Evolutionary conservation across 1,139 yeast species (phyloP).

Genomic region (Oligophagozyma castellii): DNA sequence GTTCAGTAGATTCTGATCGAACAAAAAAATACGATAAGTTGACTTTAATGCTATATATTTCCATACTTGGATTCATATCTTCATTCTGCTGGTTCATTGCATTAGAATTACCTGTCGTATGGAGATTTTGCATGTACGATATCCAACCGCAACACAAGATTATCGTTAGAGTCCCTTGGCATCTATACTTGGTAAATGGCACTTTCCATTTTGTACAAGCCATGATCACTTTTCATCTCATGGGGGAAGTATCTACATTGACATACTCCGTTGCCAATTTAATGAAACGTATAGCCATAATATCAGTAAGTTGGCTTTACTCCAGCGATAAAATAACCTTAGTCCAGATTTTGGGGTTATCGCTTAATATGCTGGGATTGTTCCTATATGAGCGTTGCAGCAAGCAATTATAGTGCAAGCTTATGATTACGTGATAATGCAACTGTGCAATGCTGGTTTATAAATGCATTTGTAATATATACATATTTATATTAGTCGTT

Average conservation of each 20-base stretch:
- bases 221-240: slow-evolving; percentile 74
- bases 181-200: slow-evolving; percentile 40
- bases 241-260: slow-evolving; percentile 83
- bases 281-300: slow-evolving; percentile 78
- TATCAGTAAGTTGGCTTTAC: slow-evolving; percentile 46
- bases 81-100: slow-evolving; percentile 72
- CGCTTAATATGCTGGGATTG: slow-evolving; percentile 18
- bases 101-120: slow-evolving; percentile 38
- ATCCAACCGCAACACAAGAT: slow-evolving; percentile 4
- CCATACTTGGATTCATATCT: slow-evolving; percentile 61
- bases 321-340: slow-evolving; percentile 12
- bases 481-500: not conserved
- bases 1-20: slow-evolving; percentile 2
- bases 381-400: slow-evolving; percentile 20
- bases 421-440: too few relatives aligned
- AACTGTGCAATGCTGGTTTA: too few relatives aligned
- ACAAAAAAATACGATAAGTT: slow-evolving; percentile 51
- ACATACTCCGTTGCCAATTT: slow-evolving; percentile 88
- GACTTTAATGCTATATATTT: slow-evolving; percentile 76
- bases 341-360: slow-evolving; percentile 16
- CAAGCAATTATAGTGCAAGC: too few relatives aligned
- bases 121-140: slow-evolving; percentile 6
- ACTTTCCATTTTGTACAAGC: slow-evolving; percentile 78
- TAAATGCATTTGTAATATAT: not conserved
- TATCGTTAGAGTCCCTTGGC: slow-evolving; percentile 25